A percentile compares a stretch with the other conserved stretches of the same genome.
Evolutionary conservation across 2,329 filamentous ascomycete genomes (phyloP).

Genomic region (Colletotrichum sp.): DNA sequence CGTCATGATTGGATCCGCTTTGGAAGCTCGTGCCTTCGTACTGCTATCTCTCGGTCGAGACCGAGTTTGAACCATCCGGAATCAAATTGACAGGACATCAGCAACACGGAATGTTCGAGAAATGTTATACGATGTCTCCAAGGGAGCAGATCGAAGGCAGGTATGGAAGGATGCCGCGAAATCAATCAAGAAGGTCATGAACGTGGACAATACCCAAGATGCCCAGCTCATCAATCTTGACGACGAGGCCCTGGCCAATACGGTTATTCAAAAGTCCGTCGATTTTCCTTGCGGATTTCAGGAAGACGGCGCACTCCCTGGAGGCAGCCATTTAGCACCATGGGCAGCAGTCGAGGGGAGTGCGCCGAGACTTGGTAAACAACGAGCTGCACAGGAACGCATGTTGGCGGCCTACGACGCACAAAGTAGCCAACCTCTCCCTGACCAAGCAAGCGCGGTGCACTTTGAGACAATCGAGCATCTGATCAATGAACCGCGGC

Average conservation of each 20-base stretch:
- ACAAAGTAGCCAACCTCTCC: no score
- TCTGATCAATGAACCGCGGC: no score
- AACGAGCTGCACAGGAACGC: background rate
- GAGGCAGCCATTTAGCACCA: background rate
- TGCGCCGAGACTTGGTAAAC: background rate
- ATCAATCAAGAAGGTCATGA: background rate
- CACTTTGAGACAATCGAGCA: no score
- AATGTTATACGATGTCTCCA: background rate
- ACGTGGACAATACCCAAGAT: background rate
- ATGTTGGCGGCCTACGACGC: no score
- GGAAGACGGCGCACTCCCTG: background rate
- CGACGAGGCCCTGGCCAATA: background rate
- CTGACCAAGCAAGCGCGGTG: no score
- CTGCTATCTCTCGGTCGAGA: no score
- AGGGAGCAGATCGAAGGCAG: background rate
- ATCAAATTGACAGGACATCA: background rate
- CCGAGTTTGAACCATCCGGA: accelerated
- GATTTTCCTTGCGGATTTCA: background rate
- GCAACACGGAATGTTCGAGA: background rate
- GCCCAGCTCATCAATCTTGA: background rate
- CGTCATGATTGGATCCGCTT: no score
- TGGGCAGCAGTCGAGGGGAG: background rate
- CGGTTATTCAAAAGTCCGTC: background rate
- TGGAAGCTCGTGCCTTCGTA: no score
- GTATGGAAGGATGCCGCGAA: background rate